Conservation (phyloP, 225 moss, liverwort and hornwort genomes). For the Lunularia cruciata region DNA sequence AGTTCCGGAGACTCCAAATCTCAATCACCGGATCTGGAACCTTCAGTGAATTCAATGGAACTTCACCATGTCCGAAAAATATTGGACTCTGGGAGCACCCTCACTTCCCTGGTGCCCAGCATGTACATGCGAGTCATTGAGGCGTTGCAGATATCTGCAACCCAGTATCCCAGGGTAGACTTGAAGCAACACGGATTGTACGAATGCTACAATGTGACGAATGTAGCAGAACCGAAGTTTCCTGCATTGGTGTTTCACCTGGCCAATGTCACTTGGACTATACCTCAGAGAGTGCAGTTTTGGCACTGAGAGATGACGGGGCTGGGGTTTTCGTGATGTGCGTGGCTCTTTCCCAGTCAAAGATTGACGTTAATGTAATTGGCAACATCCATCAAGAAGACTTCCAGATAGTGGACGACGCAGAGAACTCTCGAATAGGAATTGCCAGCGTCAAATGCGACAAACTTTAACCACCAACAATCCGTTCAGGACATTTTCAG, state of each 20-base stretch:
- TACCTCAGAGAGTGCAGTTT: neutral
- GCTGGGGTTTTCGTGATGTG: neutral
- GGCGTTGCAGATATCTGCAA: neutral
- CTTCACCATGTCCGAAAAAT: neutral
- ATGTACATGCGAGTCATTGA: neutral
- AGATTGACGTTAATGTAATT: neutral
- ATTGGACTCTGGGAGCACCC: conserved; percentile 11
- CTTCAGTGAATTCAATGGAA: neutral
- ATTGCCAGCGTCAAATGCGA: conserved; percentile 6
- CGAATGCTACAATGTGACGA: neutral
- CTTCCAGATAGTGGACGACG: neutral
- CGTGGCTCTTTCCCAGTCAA: neutral
- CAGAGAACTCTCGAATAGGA: neutral
- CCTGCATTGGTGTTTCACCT: neutral
- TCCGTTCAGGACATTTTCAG: no score
- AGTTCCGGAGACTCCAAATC: neutral
- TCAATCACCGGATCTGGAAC: neutral
- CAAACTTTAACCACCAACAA: neutral
- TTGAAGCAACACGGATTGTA: neutral
- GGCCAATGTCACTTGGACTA: neutral
- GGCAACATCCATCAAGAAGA: conserved; percentile 6
- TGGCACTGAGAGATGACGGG: neutral
- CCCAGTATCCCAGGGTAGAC: neutral
- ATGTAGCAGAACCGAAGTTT: neutral
- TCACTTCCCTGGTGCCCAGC: neutral